Percentiles rank a stretch among this genome's conserved stretches.
phyloP scores from a whole-genome alignment of 257 asterid species.

The Phtheirospermum japonicum region DNA sequence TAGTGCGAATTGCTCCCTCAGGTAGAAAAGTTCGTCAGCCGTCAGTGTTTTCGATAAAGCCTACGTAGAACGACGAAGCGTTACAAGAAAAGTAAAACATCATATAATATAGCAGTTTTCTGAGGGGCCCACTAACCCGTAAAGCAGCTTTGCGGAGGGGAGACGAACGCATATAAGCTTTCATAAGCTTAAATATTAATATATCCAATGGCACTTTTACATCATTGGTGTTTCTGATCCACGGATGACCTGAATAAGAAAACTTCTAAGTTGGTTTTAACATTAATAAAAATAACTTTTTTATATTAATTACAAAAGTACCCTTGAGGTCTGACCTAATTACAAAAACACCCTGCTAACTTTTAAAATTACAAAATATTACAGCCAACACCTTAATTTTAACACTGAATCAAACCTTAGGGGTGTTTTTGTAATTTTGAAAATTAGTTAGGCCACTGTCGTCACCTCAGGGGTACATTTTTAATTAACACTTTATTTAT shows the following conservation, averaged over 20 bases:
- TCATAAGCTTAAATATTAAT: slow-evolving; percentile 76
- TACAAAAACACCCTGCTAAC: too few relatives aligned
- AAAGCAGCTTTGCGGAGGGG: slow-evolving; percentile 94
- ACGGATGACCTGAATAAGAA: slow-evolving; percentile 83
- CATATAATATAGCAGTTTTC: neutral
- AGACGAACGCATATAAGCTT: slow-evolving; percentile 85
- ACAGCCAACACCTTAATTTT: too few relatives aligned
- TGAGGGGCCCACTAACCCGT: slow-evolving; percentile 40
- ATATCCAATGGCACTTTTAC: slow-evolving; percentile 77
- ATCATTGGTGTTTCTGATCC: slow-evolving; percentile 58
- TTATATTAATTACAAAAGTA: neutral
- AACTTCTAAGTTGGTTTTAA: slow-evolving; percentile 8
- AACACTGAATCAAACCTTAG: neutral
- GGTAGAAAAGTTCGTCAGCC: slow-evolving; percentile 63
- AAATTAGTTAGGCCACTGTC: too few relatives aligned
- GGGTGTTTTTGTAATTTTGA: neutral
- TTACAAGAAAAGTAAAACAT: neutral
- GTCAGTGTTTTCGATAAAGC: slow-evolving; percentile 74
- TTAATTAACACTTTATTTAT: neutral
- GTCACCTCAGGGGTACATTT: too few relatives aligned
- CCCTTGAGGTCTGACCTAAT: too few relatives aligned
- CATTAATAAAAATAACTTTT: neutral
- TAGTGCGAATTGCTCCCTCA: slow-evolving; percentile 65
- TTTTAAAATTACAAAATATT: too few relatives aligned
- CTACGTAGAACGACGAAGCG: slow-evolving; percentile 38